Base-by-base conservation (phyloP, 495 filamentous ascomycete species). In the Immersiella caudata region DNA sequence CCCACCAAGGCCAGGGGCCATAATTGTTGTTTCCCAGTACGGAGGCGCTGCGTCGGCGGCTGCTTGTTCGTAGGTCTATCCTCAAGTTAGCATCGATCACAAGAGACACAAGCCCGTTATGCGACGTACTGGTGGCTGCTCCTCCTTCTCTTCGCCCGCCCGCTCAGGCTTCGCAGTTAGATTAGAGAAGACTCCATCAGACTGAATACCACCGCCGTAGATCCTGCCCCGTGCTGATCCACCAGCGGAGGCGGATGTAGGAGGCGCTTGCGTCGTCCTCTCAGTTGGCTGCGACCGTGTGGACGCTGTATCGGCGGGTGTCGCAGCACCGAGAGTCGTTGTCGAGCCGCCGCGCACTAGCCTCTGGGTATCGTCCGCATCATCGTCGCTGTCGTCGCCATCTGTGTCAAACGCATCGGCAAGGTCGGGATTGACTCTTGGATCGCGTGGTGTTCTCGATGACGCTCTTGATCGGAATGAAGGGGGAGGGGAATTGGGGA, bases 1-100 rank as follows among this genome's bases (percentile, higher is more conserved):
- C 1, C 89, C 90, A 55, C 89, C 86, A 60, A 89, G 82, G 33
- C 94, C 94, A 7, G 95, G 96, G 2, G 94, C 93, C 64, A 98
- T 85, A 71, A 99, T 97, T 1, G 95, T 97, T 20, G 94, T 98
- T 80, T 99, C 95, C 95, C 95, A 99, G 78, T 98, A 99, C 2
- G 96, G 95, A 0, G 95, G 95, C 40, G 95, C 93, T 22, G 94
- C 92, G 80, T 99, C 95, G 20, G 94, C 94, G 11, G 95, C 95
- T 7, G 95, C 95, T 88, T 97, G 93, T 85, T 99, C 96, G 81
- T 99, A 99, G 22, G 94, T 92, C 93, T 98, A 68, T 21, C 25
- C 49, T 62, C 18, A 22, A 40, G 59, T 62, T 62, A 62, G 49
- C 36, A 12, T 26, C 24, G 58, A 46, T 33, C 4, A 14, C 40